Conservation (phyloP, 495 filamentous ascomycete genomes). For the Aspergillus haitiensis region DNA sequence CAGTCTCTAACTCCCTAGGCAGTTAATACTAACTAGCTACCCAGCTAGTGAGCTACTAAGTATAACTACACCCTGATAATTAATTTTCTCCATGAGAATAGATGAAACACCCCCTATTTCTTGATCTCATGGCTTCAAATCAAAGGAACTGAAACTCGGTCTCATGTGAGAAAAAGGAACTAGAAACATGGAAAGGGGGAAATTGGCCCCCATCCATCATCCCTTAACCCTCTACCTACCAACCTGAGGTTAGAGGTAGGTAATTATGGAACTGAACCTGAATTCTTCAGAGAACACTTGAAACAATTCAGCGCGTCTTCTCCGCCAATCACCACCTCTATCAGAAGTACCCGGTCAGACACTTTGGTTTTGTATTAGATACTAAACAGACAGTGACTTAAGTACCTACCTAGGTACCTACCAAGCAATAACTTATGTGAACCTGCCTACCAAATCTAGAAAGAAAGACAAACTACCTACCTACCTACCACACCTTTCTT, state of each 20-base stretch:
- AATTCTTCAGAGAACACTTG: slow-evolving; percentile 21
- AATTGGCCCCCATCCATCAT: not conserved
- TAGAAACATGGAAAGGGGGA: not conserved
- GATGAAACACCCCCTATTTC: slow-evolving; percentile 1
- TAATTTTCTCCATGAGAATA: not conserved
- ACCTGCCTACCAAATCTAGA: too few species aligned
- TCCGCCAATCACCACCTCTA: slow-evolving; percentile 12
- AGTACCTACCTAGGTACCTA: too few species aligned
- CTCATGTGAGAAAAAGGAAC: not conserved
- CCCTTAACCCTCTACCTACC: not conserved
- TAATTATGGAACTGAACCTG: not conserved
- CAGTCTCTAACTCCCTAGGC: too few species aligned
- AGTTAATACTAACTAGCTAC: too few species aligned
- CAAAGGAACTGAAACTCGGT: too few species aligned
- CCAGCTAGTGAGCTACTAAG: too few species aligned
- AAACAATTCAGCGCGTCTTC: slow-evolving; percentile 25
- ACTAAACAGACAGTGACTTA: too few species aligned
- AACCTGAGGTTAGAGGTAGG: not conserved
- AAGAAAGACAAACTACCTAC: too few species aligned
- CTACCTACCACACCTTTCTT: too few species aligned
- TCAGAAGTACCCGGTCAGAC: not conserved
- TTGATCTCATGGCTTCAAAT: too few species aligned
- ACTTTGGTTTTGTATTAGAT: not conserved
- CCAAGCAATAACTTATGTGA: too few species aligned
- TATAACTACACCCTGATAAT: too few species aligned